Evolutionary conservation across 345 rosid species (phyloP), one percentile per base, ranked within the genome.

Genomic region (Viola odorata): DNA sequence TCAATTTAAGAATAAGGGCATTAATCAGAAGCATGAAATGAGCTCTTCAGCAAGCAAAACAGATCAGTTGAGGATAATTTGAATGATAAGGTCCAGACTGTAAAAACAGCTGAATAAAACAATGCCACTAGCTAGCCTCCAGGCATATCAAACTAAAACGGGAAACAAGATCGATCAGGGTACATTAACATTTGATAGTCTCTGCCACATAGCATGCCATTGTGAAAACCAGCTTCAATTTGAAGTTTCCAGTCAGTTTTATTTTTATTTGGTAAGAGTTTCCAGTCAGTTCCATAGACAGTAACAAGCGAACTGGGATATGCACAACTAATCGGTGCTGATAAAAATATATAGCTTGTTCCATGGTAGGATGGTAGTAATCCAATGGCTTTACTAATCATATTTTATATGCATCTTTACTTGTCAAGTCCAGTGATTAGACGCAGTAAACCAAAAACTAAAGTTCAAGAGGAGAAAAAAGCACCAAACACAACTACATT

Each of bases 161-260:
- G 7, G 16, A 7, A 45, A 8, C 52, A 59, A 32, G 45, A 32
- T 45, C 7, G 10, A 12, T 23, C 48, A 23, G 13, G 6, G 50
- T 11, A 16, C 36, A 2, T 11, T 23, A 45, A 8, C 38, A 17
- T 1, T 36, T 16, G 39, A 44, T 17, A 44, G 36, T 50, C 10
- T 4, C 61, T 5, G 62, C 51, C 51, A 42, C 62, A 44, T 58
- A 42, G 23, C 54, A 55, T 39, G 32, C 15, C 45, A 14, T 55
- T 36, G 8, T 54, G 7, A 32, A 32, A 55, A 5, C 38, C 38
- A 51, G 52, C 40, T 8, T 4, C 36, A 54, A 5, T 44, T n/a
- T 36, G 32, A 23, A 23, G 32, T 23, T 23, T 23, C 32, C 32
- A 23, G 32, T 23, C 32, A 23, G 32, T 23, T 23, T 23, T 23